A percentile compares a stretch with the other conserved stretches of the same genome.
phyloP scores from a whole-genome alignment of 768 basidiomycete genomes.

The Hortiboletus flavorubellus region DNA sequence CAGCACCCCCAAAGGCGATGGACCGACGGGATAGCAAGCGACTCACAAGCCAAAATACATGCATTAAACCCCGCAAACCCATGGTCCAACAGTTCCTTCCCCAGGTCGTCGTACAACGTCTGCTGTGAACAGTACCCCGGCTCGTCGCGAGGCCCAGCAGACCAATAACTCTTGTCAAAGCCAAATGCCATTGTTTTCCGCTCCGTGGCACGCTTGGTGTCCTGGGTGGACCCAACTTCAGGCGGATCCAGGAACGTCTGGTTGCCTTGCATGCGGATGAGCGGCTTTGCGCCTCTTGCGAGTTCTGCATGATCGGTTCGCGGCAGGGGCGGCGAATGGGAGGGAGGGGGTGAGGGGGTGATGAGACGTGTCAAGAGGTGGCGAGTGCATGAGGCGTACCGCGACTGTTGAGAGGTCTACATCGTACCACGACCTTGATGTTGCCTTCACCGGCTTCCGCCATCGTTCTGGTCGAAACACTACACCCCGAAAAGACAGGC shows the following conservation, averaged over 20 bases:
- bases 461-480: slow-evolving; percentile 41
- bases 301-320: slow-evolving; percentile 56
- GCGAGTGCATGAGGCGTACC: slow-evolving; percentile 49
- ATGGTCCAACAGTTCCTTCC: slow-evolving; percentile 92
- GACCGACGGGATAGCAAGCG: slow-evolving; percentile 1
- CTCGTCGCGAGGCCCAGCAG: slow-evolving; percentile 86
- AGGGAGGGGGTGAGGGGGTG: neutral
- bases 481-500: slow-evolving; percentile 10
- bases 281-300: slow-evolving; percentile 86
- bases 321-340: neutral
- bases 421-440: slow-evolving; percentile 93
- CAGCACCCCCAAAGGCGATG: neutral
- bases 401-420: slow-evolving; percentile 92
- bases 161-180: slow-evolving; percentile 99
- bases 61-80: slow-evolving; percentile 97
- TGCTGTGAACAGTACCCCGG: slow-evolving; percentile 91
- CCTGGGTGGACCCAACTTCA: slow-evolving; percentile 63
- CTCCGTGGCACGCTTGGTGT: slow-evolving; percentile 81
- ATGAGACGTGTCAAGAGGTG: neutral
- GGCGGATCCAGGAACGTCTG: slow-evolving; percentile 92
- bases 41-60: slow-evolving; percentile 98
- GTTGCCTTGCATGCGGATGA: slow-evolving; percentile 94
- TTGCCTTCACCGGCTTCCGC: slow-evolving; percentile 80
- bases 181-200: slow-evolving; percentile 87
- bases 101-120: slow-evolving; percentile 91